phyloP scores from a whole-genome alignment of 2,329 filamentous ascomycete genomes.

The Alternaria sp. region DNA sequence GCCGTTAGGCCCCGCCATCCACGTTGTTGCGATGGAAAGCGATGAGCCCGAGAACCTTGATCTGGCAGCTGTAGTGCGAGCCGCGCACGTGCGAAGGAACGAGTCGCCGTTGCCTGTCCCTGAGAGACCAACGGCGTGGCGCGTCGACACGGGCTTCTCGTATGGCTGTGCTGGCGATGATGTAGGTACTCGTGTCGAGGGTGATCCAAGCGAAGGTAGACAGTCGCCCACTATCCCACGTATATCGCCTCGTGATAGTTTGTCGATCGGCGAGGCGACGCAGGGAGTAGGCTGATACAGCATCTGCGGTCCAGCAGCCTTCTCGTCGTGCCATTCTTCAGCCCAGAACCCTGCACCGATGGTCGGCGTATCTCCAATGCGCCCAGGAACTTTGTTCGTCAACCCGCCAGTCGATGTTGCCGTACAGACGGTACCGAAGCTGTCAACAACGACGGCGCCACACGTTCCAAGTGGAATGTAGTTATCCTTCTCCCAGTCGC shows the following conservation, averaged over 20 bases:
- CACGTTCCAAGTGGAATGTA: constrained; percentile 85
- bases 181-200: constrained; percentile 5
- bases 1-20: constrained; percentile 73
- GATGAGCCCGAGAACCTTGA: constrained; percentile 66
- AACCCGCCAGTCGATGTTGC: constrained; percentile 75
- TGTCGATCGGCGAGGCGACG: constrained; percentile 27
- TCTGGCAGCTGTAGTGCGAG: constrained; percentile 74
- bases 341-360: constrained; percentile 90
- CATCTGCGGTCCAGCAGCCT: constrained; percentile 45
- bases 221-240: constrained; percentile 64
- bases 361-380: constrained; percentile 85
- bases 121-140: constrained; percentile 65
- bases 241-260: constrained; percentile 48
- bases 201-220: constrained; percentile 57
- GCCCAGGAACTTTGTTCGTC: constrained; percentile 86
- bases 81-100: constrained; percentile 75
- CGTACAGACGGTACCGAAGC: constrained; percentile 73
- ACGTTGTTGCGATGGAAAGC: constrained; percentile 64
- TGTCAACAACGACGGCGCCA: constrained; percentile 81
- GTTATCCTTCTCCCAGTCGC: constrained; percentile 64
- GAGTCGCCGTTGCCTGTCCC: constrained; percentile 90
- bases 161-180: neutral
- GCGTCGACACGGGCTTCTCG: constrained; percentile 16
- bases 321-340: constrained; percentile 71
- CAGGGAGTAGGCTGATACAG: constrained; percentile 20